phyloP scores from a whole-genome alignment of 495 filamentous ascomycete genomes.

The Collariella sp. region DNA sequence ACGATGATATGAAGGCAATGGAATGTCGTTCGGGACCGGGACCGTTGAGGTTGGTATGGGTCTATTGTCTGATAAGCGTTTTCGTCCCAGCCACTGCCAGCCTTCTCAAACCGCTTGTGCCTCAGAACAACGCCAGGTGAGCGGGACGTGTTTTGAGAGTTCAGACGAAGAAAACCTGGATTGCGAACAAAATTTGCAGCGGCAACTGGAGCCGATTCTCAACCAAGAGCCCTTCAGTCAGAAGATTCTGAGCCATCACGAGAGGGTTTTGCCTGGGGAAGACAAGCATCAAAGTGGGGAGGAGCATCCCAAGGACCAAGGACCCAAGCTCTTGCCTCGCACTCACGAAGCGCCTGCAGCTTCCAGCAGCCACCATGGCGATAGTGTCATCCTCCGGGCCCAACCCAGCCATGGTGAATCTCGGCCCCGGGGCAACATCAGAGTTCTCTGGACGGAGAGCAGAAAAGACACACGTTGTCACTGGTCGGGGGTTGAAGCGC shows the following conservation, averaged over 20 bases:
- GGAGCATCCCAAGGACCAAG: no score
- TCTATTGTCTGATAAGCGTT: slow-evolving; percentile 3
- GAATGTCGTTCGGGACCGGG: no score
- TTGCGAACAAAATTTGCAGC: background rate
- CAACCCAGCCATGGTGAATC: background rate
- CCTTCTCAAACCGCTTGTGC: slow-evolving; percentile 28
- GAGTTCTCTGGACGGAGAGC: background rate
- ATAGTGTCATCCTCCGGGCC: background rate
- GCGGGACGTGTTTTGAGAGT: slow-evolving; percentile 21
- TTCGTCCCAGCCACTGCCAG: slow-evolving; percentile 8
- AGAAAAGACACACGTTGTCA: slow-evolving; percentile 7
- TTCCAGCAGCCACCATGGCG: background rate
- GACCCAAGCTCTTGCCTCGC: background rate
- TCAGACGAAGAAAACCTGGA: slow-evolving; percentile 6
- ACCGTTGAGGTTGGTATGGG: slow-evolving; percentile 12
- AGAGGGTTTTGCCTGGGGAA: background rate
- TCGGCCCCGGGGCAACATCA: background rate
- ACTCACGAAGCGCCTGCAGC: background rate
- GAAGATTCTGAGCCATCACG: background rate
- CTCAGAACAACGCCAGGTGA: slow-evolving; percentile 20
- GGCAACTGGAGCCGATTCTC: background rate
- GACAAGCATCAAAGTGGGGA: no score
- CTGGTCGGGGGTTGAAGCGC: slow-evolving; percentile 25
- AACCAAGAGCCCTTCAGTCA: background rate
- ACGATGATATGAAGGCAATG: no score